Evolutionary conservation across 2,329 filamentous ascomycete species (phyloP), one percentile per base, ranked within the genome.

Genomic region (Xylariaceae sp.): DNA sequence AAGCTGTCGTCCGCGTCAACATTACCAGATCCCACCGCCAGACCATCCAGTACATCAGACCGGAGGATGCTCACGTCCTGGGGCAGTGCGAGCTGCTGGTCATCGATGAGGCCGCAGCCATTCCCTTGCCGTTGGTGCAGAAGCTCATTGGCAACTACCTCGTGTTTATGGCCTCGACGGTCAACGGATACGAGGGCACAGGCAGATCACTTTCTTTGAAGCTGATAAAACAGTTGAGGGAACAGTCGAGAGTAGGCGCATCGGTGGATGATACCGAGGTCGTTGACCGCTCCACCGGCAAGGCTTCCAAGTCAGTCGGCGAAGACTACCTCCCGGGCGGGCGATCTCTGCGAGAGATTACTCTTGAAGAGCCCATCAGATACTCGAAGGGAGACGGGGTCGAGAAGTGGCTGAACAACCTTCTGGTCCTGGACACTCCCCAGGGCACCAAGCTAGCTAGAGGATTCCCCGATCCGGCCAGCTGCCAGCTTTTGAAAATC

Each of bases 111-210:
- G 92, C 92, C 12, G 92, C 92, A 9, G 94, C 94, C 2, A 98
- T 98, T 47, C 92, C 94, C 9, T 66, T 98, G 9, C 92, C 92
- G 1, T 69, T 97, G 3, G 92, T 98, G 6, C 77, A 84, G 52
- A 96, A 96, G 65, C 73, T 98, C 28, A 89, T 98, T 78, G 92
- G 92, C 0, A 90, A 90, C 11, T 98, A 98, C 63, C 71, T 98
- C 26, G 88, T 97, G 7, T 98, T 98, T 65, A 97, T 98, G 92
- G 88, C 94, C 1, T 98, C 92, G 1, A 98, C 92, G 2, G 96
- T 98, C 67, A 97, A 97, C 59, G 92, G 92, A 42, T 98, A 98
- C 60, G 92, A 98, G 68, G 92, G 92, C 40, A 98, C 92, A 5
- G 92, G 92, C 28, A 81, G 92, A 41, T 97, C 92, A 1, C 73